Conservation (phyloP, 768 basidiomycete genomes). For the Boletus eberwhitei region DNA sequence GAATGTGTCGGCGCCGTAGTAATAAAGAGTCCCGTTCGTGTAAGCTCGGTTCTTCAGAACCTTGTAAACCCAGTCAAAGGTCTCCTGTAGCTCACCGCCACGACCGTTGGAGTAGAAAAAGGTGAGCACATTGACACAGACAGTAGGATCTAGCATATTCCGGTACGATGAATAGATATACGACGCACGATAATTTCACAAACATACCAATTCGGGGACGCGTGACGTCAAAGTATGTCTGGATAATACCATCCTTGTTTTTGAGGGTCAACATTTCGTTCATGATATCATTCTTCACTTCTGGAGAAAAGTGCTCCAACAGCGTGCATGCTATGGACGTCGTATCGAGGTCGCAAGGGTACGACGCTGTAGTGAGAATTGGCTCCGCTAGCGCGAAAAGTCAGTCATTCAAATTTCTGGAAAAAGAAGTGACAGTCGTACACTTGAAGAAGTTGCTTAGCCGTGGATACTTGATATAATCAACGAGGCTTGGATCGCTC, state of each 20-base stretch:
- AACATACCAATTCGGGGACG: constrained; percentile 22
- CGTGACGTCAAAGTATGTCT: constrained; percentile 18
- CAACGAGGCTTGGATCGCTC: constrained; percentile 16
- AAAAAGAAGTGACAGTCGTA: background rate
- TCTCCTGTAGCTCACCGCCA: constrained; percentile 15
- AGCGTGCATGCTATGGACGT: constrained; percentile 21
- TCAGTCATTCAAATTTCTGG: background rate
- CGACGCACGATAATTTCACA: background rate
- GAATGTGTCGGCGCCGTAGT: constrained; percentile 16
- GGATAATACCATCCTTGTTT: constrained; percentile 20
- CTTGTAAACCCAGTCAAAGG: constrained; percentile 19
- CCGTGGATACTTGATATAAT: constrained; percentile 17
- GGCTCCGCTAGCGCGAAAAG: background rate
- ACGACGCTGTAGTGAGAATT: constrained; percentile 10
- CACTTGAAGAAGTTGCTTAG: constrained; percentile 22
- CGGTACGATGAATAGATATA: background rate
- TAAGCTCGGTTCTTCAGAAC: constrained; percentile 24
- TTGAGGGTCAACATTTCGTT: constrained; percentile 16
- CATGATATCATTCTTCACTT: constrained; percentile 22
- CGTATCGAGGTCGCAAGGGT: constrained; percentile 18
- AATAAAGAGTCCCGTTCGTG: constrained; percentile 18
- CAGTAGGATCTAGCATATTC: constrained; percentile 11
- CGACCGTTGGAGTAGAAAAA: constrained; percentile 22
- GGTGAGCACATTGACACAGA: constrained; percentile 20
- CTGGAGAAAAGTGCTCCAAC: constrained; percentile 8